Percentiles rank a stretch among this genome's conserved stretches.
Evolutionary conservation across 139 green algal genomes (phyloP).

Genomic region (Chlorella sp.): DNA sequence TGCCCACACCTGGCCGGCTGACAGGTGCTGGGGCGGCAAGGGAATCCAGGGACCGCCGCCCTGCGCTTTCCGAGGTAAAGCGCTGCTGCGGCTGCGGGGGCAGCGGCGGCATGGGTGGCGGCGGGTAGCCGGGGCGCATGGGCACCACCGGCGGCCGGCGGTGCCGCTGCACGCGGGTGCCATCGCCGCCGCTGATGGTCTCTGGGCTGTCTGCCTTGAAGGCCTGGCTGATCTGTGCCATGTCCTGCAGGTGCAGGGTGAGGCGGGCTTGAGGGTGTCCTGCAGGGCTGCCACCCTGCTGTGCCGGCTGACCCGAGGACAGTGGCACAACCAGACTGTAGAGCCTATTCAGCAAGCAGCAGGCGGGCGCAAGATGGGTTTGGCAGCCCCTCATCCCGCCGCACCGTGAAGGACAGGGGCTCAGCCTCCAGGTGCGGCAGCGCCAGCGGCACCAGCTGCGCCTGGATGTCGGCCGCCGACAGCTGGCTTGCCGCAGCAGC

Average conservation of each 20-base stretch:
- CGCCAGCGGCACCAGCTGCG: slow-evolving; percentile 72
- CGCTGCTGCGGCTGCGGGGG: neutral
- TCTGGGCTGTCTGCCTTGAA: neutral
- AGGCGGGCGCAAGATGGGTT: too few relatives aligned
- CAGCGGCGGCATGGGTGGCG: neutral
- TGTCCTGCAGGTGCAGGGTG: neutral
- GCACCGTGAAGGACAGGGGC: slow-evolving; percentile 39
- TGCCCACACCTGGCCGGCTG: neutral
- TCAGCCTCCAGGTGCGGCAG: slow-evolving; percentile 45
- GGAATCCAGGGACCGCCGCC: neutral
- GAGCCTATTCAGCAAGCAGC: too few relatives aligned
- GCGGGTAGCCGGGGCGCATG: slow-evolving; percentile 6
- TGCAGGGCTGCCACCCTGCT: too few relatives aligned
- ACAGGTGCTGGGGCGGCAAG: neutral
- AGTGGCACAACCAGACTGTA: too few relatives aligned
- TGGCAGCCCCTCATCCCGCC: neutral
- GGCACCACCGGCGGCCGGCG: neutral
- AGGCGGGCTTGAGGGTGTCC: neutral
- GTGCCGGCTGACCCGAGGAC: too few relatives aligned
- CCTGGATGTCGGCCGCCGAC: slow-evolving; percentile 71
- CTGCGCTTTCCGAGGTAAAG: neutral
- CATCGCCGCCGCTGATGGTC: neutral
- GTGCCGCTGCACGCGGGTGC: neutral
- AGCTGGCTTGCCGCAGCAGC: slow-evolving; percentile 68
- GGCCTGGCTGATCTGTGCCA: neutral